Base-by-base conservation (phyloP, 164 flowering plant genomes). In the Chloranthus sessilifolius region DNA sequence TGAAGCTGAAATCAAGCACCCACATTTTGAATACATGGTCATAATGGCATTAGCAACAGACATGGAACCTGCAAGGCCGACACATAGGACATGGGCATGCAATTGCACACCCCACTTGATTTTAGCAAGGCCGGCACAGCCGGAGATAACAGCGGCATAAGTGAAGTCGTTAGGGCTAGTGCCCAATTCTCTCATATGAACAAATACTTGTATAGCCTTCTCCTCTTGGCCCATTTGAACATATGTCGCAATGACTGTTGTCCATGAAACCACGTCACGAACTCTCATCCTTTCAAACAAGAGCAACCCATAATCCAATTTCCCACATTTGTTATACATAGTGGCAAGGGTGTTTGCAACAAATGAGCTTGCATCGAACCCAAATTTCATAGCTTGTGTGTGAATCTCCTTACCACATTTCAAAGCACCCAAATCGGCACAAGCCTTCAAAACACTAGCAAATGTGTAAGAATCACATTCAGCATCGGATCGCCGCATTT, bases 181-280 rank as follows among this genome's bases (percentile, higher is more conserved):
- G 50, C 54, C 74, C 1, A 73, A 65, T 45, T 72, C 68, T 59
- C 61, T 61, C 95, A 90, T 82, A 49, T 35, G 47, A 41, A 61
- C 15, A 50, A 84, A 87, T 4, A 69, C 63, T 25, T 65, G 59
- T 35, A 84, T 28, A 4, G 82, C 87, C 39, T 52, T 16, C 35
- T 62, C 71, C 29, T 74, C 88, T 34, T 53, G 64, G 39, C 95
- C 82, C 66, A 49, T 61, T 55, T 76, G 83, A 16, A 71, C 70
- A 68, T 65, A 74, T 1, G 78, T 53, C 2, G 71, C 59, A 23
- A 89, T 84, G 12, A 74, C 57, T 1, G 64, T 64, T 20, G 95
- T 86, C 90, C 94, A 83, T 1, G 90, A 80, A 60, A 86, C 86
- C 24, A 86, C 94, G 70, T 89, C 83, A 4, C 37, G 73, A 1